These are phyloP conservation scores for Potentilla sterilis DNA, from an alignment of 306 rosid species.

Conservation along the genomic window DNA sequence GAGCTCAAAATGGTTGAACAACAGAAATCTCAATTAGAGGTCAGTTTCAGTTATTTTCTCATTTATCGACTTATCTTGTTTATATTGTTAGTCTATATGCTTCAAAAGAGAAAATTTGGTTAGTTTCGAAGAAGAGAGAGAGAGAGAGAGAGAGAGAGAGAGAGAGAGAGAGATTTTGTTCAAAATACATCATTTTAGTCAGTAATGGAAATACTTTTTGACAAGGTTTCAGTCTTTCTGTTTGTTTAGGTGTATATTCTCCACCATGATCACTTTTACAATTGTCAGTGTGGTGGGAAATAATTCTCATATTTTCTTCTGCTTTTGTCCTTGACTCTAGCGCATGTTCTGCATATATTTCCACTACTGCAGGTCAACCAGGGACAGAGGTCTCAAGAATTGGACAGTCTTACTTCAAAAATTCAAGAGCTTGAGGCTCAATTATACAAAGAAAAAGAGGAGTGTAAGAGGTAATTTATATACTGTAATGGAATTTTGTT, in stretches of 20 bases:
- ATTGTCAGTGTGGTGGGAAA: not conserved
- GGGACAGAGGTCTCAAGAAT: constrained; percentile 82
- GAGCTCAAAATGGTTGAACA: constrained; percentile 53
- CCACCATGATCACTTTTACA: not conserved
- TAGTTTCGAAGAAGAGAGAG: too few species aligned
- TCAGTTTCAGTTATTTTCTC: constrained; percentile 40
- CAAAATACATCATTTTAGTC: not conserved
- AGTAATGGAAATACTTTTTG: not conserved
- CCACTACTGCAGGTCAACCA: constrained; percentile 41
- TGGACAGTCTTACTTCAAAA: constrained; percentile 74
- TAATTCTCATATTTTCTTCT: not conserved
- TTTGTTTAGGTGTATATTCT: not conserved
- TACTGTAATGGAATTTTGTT: not conserved
- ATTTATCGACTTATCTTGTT: not conserved
- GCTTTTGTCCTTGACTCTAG: not conserved
- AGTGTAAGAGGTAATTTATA: constrained; percentile 59
- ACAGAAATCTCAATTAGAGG: constrained; percentile 61
- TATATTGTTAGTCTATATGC: not conserved
- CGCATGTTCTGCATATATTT: not conserved
- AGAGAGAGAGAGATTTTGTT: not conserved
- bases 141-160: too few species aligned
- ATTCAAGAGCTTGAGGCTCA: constrained; percentile 89
- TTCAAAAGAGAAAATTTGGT: not conserved
- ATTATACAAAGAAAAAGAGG: constrained; percentile 64
- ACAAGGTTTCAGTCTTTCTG: not conserved